Base-by-base conservation (phyloP, 805 yeast species). In the Lipomyces orientalis region DNA sequence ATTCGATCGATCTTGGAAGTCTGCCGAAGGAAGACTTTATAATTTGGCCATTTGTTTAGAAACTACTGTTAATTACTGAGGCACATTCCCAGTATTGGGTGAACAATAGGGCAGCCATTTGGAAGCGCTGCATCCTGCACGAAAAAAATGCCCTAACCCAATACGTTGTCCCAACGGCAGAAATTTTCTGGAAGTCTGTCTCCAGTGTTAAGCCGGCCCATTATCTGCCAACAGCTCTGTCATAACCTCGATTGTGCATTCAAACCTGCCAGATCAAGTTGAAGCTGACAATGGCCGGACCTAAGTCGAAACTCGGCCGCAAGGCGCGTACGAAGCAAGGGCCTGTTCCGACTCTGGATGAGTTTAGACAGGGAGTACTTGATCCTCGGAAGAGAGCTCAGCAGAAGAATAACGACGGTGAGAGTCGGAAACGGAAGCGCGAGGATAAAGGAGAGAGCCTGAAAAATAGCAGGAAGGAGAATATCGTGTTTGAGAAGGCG, bases 241-340 rank as follows among this genome's bases (percentile, higher is more conserved):
- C 2, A 8, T 43, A 16, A 9, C 16, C 7, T n/a, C 19, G 29
- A 19, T 43, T 14, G 49, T 43, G n/a, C 49, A n/a, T n/a, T n/a
- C n/a, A 19, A 7, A n/a, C 25, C 4, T 8, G n/a, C 22, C 49
- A 43, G 22, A 43, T 43, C 22, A 6, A 7, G n/a, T 14, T 43
- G 19, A 43, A 6, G n/a, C 22, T n/a, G n/a, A 43, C 22, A 8
- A 43, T 43, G 49, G 22, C n/a, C 10, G 9, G 49, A n/a, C 1
- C 33, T 25, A 52, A 52, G 4, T 58, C 66, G 29, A 64, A 54
- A 63, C 91, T 93, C 97, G 98, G 98, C 79, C 90, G 97, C 86
- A 89, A 91, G 83, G 91, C 91, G 67, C 92, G 90, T 80, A 90
- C 91, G 75, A 94, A 91, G 84, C 98, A 94, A 81, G 95, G 92